Conservation (phyloP, 2,329 filamentous ascomycete genomes). For the Nemania sp. region DNA sequence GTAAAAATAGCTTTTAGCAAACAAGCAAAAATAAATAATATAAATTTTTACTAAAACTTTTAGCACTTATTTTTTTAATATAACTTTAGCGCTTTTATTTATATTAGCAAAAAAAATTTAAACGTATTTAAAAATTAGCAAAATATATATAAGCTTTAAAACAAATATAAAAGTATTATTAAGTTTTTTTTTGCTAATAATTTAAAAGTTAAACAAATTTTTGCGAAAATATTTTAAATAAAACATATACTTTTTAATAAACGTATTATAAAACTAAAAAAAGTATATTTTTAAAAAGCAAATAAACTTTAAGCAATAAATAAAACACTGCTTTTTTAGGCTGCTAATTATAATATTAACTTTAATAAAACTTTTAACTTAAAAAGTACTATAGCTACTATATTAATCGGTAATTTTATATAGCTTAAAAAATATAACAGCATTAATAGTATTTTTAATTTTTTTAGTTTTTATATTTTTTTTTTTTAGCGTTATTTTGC, state of each 20-base stretch:
- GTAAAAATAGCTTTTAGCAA: not conserved
- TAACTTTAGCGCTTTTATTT: not conserved
- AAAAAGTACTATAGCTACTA: not conserved
- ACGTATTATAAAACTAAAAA: not conserved
- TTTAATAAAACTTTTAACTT: not conserved
- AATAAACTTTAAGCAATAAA: not conserved
- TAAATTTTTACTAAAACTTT: not conserved
- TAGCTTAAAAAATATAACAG: too few relatives aligned
- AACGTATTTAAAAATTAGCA: too few relatives aligned
- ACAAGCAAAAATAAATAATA: not conserved
- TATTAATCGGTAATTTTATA: not conserved
- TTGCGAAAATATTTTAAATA: not conserved
- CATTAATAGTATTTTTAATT: not conserved
- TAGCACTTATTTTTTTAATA: not conserved
- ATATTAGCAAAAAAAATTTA: not conserved
- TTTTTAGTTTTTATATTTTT: not conserved
- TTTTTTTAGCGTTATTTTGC: not conserved
- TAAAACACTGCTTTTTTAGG: too few relatives aligned
- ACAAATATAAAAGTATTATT: not conserved
- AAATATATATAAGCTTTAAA: not conserved
- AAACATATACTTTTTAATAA: not conserved
- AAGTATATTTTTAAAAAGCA: not conserved
- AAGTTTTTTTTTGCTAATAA: not conserved
- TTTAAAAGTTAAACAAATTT: not conserved
- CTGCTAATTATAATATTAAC: not conserved